Conservation (phyloP, 179 eudicot genomes). For the Carnegiea gigantea region DNA sequence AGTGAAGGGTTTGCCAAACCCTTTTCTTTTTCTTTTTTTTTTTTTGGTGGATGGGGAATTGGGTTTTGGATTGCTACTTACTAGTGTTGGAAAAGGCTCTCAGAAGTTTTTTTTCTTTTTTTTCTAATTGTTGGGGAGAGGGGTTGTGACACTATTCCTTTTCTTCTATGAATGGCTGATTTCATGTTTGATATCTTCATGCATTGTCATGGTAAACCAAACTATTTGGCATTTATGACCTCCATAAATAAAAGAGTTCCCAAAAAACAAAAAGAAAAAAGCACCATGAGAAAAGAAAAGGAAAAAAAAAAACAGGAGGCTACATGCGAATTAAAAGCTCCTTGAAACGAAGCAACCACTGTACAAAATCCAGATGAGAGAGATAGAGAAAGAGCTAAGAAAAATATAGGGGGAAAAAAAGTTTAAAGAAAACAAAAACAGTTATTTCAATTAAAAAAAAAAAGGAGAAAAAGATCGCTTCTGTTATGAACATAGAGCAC, state of each 20-base stretch:
- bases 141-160: neutral
- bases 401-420: neutral
- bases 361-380: slow-evolving; percentile 4
- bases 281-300: neutral
- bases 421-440: neutral
- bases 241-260: neutral
- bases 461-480: neutral
- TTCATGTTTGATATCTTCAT: neutral
- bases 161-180: neutral
- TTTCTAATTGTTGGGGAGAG: too few relatives aligned
- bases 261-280: neutral
- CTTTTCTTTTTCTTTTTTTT: too few relatives aligned
- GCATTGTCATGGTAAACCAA: neutral
- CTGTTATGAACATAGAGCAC: neutral
- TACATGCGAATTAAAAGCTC: neutral
- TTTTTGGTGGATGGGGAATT: too few relatives aligned
- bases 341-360: neutral
- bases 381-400: neutral
- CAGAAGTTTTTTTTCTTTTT: too few relatives aligned
- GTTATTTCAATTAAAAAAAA: neutral
- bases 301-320: neutral
- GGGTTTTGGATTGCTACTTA: too few relatives aligned
- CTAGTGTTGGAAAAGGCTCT: too few relatives aligned
- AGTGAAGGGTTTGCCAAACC: too few relatives aligned
- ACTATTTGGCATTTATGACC: neutral